Conservation (phyloP, 164 flowering plant species). For the Magnolia officinalis region DNA sequence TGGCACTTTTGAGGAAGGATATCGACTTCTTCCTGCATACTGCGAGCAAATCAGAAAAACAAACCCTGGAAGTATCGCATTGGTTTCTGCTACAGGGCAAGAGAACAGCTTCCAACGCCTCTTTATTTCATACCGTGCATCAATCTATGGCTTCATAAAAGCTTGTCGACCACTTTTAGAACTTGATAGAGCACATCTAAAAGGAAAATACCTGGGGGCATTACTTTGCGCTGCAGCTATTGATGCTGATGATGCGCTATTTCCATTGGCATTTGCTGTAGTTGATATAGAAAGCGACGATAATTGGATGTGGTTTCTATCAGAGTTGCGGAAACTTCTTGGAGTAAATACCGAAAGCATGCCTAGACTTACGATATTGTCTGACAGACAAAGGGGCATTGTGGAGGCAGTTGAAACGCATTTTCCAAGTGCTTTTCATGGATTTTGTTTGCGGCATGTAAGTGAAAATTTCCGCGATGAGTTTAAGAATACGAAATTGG, state of each 20-base stretch:
- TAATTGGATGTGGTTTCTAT: constrained; percentile 72
- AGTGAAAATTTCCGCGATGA: constrained; percentile 65
- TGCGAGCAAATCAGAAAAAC: constrained; percentile 56
- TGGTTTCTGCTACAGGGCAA: constrained; percentile 75
- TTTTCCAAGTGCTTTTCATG: constrained; percentile 58
- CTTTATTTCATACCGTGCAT: constrained; percentile 81
- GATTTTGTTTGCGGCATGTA: constrained; percentile 47
- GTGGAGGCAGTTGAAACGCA: constrained; percentile 58
- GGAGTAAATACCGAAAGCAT: constrained; percentile 77
- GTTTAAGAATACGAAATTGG: constrained; percentile 51
- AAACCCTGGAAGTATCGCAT: constrained; percentile 69
- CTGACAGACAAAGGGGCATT: constrained; percentile 44
- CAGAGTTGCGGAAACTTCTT: constrained; percentile 69
- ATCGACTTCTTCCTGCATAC: constrained; percentile 51
- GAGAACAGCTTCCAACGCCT: constrained; percentile 89
- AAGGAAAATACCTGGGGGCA: constrained; percentile 85
- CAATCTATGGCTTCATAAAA: constrained; percentile 85
- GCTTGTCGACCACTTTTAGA: constrained; percentile 93
- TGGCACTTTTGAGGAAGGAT: constrained; percentile 65
- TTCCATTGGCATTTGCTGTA: constrained; percentile 86
- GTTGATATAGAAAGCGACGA: constrained; percentile 89
- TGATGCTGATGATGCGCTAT: constrained; percentile 70
- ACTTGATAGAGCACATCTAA: constrained; percentile 78
- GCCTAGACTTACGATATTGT: constrained; percentile 55
- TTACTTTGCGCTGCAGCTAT: constrained; percentile 84